Base-by-base conservation (phyloP, 306 rosid genomes). In the Malus domestica region DNA sequence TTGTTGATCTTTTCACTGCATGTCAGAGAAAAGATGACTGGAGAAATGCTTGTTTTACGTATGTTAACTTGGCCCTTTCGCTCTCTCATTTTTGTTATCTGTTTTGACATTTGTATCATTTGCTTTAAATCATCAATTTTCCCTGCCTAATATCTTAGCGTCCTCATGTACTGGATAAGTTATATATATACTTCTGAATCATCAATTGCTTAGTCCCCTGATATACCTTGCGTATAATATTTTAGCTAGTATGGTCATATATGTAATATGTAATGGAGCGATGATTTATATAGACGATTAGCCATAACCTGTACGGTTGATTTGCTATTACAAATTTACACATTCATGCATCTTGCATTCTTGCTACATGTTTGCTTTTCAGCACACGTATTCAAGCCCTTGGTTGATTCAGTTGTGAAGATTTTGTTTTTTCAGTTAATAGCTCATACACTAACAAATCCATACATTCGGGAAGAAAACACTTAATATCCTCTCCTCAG, bases 31-130 rank as follows among this genome's bases (percentile, higher is more conserved):
- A 70, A 80, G 87, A 90, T 68, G 85, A 89, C 65, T 92, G 98
- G 97, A 75, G 22, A 87, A 77, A 90, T 67, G 71, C 68, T 80
- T 93, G 94, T 82, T 90, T 94, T 68, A 92, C 87, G 98, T 94
- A 86, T 86, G 95, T 79, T 78, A 81, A 63, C 70, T 58, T 79
- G 15, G 64, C 59, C 60, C 10, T 7, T 49, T 59, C 62, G 40
- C 52, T 72, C 70, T 29, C 42, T 46, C 30, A 38, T 7, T 29
- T 70, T 67, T 65, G 42, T 38, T 3, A 33, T 70, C 11, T 55
- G 72, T 73, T 76, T 44, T 54, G 61, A 82, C 67, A 60, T 55
- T 10, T 49, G 55, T 1, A 68, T 12, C 49, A 1, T 29, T 27
- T 68, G 75, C 70, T 23, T 51, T 8, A 67, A 71, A 65, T 32